Percentiles rank a stretch among this genome's conserved stretches.
Conservation (phyloP, 768 basidiomycete species). For the Xerocomellus dryophilus region DNA sequence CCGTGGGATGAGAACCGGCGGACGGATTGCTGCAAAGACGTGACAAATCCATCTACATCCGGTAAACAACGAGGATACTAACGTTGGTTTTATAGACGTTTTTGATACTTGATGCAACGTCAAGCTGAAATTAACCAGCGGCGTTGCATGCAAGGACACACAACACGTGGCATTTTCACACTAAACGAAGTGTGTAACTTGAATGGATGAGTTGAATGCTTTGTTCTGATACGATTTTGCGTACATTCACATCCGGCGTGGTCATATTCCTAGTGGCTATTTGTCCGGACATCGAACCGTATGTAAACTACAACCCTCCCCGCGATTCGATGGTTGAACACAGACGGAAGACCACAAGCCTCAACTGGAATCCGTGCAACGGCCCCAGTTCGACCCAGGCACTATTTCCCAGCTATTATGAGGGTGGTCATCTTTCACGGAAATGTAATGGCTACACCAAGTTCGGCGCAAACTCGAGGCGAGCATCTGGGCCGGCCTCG, state of each 20-base stretch:
- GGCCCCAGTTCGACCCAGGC: not conserved
- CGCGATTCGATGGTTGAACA: not conserved
- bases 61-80: not conserved
- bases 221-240: slow-evolving; percentile 4
- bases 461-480: not conserved
- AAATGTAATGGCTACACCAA: not conserved
- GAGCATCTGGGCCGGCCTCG: not conserved
- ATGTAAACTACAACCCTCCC: not conserved
- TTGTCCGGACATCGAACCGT: too few relatives aligned
- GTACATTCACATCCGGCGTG: not conserved
- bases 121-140: slow-evolving; percentile 6
- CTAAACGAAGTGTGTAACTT: not conserved
- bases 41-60: not conserved
- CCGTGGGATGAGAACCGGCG: not conserved
- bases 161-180: not conserved
- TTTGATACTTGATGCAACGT: slow-evolving; percentile 8
- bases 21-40: not conserved
- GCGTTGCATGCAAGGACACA: slow-evolving; percentile 1
- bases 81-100: slow-evolving; percentile 1
- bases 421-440: not conserved
- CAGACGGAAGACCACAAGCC: not conserved
- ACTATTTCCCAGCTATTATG: not conserved
- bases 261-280: too few relatives aligned
- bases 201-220: not conserved
- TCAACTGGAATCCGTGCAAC: not conserved